Base-by-base conservation (phyloP, 2,329 filamentous ascomycete genomes). In the Pseudodiploospora longispora region DNA sequence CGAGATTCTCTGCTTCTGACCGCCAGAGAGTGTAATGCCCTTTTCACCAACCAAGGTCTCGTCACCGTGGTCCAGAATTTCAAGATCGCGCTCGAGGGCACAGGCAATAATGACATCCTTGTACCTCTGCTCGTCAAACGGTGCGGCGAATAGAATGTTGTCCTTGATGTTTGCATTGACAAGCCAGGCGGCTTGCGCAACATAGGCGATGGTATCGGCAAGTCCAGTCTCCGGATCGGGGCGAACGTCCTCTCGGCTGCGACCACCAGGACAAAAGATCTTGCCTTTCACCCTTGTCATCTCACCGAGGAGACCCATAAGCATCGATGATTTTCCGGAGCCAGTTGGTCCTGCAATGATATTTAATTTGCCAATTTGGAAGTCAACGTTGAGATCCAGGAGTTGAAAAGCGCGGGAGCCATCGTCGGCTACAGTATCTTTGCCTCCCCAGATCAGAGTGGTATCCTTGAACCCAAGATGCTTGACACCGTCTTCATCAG, bases 1-100 rank as follows among this genome's bases (percentile, higher is more conserved):
- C 10, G 91, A 96, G 41, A 98, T 97, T 47, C 93, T 83, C 65
- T 98, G 93, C 67, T 97, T 97, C 66, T 98, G 93, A 6, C 93
- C 93, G 51, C 93, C 93, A 6, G 93, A 98, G 10, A 98, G 78
- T 10, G 91, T 91, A 50, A 98, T 95, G 31, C 93, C 93, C 66
- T 97, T 98, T 62, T 98, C 93, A 41, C 93, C 93, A 30, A 98
- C 93, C 27, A 96, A 70, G 0, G 93, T 97, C 63, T 94, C 81
- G 60, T 98, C 93, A 35, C 93, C 93, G 48, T 83, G 82, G 61
- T 96, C 90, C 2, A 98, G 78, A 36, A 97, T 95, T 51, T 95
- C 81, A 10, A 98, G 74, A 61, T 98, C 93, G 42, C 87, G 84
- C 61, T 95, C 85, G 44, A 98, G 69, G 3, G 89, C 91, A 64